A percentile compares a stretch with the other conserved stretches of the same genome.
Evolutionary conservation across 805 yeast genomes (phyloP).

Genomic region (Kodamaea hsintzibuensis): DNA sequence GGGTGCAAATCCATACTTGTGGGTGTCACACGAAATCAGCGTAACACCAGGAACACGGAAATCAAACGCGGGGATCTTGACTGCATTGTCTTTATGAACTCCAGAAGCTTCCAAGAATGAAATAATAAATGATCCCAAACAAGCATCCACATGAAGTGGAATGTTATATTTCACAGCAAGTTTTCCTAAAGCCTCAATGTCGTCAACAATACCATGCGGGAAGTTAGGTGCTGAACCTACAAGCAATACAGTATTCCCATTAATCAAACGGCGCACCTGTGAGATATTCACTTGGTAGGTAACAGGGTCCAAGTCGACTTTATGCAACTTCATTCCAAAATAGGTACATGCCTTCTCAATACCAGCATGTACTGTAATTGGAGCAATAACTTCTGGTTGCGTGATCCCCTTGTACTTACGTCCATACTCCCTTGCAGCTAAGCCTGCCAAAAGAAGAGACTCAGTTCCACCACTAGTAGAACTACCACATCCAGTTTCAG

Average conservation of each 20-base stretch:
- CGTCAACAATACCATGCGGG: constrained; percentile 95
- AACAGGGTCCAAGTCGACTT: constrained; percentile 70
- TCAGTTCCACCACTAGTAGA: constrained; percentile 96
- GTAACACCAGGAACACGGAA: constrained; percentile 89
- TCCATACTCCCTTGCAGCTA: constrained; percentile 85
- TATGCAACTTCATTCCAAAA: constrained; percentile 81
- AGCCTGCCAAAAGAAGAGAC: constrained; percentile 79
- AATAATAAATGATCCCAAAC: constrained; percentile 89
- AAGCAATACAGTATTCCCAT: constrained; percentile 75
- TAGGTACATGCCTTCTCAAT: constrained; percentile 90
- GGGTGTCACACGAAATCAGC: constrained; percentile 98
- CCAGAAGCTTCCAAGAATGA: constrained; percentile 68
- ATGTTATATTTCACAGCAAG: constrained; percentile 67
- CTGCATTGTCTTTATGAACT: constrained; percentile 42
- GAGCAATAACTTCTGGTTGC: constrained; percentile 85
- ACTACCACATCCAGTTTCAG: constrained; percentile 59
- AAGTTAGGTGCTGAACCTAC: constrained; percentile 96
- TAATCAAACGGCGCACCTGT: constrained; percentile 65
- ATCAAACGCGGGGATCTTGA: constrained; percentile 62
- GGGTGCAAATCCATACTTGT: constrained; percentile 97
- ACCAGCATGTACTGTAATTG: constrained; percentile 91
- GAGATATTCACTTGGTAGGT: constrained; percentile 67
- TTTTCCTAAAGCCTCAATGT: constrained; percentile 68
- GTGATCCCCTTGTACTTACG: constrained; percentile 53
- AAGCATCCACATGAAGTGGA: constrained; percentile 94